Evolutionary conservation across 1,284 basidiomycete species (phyloP), one percentile per base, ranked within the genome.

Genomic region (Leccinum fuscescens): DNA sequence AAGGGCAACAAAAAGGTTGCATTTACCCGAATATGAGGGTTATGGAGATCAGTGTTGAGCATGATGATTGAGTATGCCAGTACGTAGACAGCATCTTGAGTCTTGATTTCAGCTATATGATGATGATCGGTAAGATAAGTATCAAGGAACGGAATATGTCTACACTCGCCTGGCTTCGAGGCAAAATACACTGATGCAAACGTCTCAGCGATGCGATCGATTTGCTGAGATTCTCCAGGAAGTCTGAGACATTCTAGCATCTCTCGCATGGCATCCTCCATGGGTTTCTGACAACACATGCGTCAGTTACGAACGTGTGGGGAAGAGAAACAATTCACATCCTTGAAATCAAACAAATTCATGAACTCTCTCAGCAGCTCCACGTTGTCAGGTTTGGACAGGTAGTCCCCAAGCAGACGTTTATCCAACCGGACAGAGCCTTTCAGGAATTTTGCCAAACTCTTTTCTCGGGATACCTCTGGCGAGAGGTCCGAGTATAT

Each of bases 31-130:
- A 96, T 86, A 81, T 98, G 95, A n/a, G 96, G 95, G 73, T 94
- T 98, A 75, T 98, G 96, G 61, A 89, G 85, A 78, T 99, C 97
- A 2, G 97, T 99, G 76, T 99, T 99, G 60, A 99, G 85, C 94
- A 99, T 88, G 75, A 99, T 98, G 65, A 99, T 89, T 0, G 96
- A 98, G 75, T 90, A 99, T 0, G 96, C 86, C 27, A 99, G 78
- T 3, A 99, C 92, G 76, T 98, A 97, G 22, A 94, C 93, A 1
- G 96, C 93, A 74, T 99, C 97, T 76, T 94, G 88, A 49, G 82
- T 90, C 69, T 91, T 93, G 67, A 99, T 90, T 71, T 96, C 96
- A 53, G 85, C 92, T 90, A 64, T 14, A 62, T 44, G 17, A 20
- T 20, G 55, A 35, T 35, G 46, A 58, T 53, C n/a, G 62, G 29